Evolutionary conservation across 345 rosid genomes (phyloP), one percentile per base, ranked within the genome.

Genomic region (Chamaenerion angustifolium): DNA sequence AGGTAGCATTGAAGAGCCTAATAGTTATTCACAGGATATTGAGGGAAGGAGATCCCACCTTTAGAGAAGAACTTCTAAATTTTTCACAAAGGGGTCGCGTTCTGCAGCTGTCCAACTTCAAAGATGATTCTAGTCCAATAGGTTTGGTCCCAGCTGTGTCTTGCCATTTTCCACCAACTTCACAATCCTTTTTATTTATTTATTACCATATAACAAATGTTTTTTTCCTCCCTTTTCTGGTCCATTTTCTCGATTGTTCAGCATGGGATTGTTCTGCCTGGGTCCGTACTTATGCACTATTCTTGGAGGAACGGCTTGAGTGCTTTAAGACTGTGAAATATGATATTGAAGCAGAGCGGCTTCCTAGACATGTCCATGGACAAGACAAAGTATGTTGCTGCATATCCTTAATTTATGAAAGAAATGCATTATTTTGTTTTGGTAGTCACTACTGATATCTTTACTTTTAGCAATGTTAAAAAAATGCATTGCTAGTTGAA

Each of bases 231-330:
- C n/a, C n/a, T n/a, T 37, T 31, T 37, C 23, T 31, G 9, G 23
- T 25, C 19, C 21, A 37, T 5, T 58, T 46, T 44, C 9, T 44
- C 11, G 5, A 16, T 49, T 56, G 31, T 49, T 41, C 69, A 93
- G 97, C 99, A 19, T 93, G 99, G 99, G 99, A 93, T 76, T 93
- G 94, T 74, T 93, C 99, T 50, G 95, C 92, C 42, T 93, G 99
- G 99, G 97, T 83, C 27, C 97, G 97, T 50, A 81, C 99, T 42
- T 93, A 88, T 77, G 94, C 94, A 16, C 72, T 82, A 50, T 88
- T 81, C 73, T 73, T 93, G 67, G 97, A 93, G 76, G 97, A 88
- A 56, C 78, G 92, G 40, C 94, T 93, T 43, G 95, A 88, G 72
- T 93, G 97, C 66, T 88, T 93, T 58, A 82, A 79, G 78, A 73